A percentile compares a stretch with the other conserved stretches of the same genome.
Evolutionary conservation across 2,329 filamentous ascomycete genomes (phyloP).

Genomic region (Colletotrichum sp.): DNA sequence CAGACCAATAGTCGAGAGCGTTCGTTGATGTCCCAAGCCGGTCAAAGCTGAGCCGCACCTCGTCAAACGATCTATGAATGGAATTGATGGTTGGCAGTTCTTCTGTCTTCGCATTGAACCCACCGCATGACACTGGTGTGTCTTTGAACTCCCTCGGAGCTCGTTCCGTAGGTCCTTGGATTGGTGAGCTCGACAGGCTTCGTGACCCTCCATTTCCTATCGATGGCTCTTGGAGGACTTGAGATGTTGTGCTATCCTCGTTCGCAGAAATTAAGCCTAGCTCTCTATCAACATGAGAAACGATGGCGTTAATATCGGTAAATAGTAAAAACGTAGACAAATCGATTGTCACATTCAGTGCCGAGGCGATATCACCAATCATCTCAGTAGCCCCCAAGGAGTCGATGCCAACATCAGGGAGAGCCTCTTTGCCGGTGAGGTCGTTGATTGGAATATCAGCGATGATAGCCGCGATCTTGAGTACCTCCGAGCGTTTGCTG

Average conservation of each 20-base stretch:
- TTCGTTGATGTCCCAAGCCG: not conserved
- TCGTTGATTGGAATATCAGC: not conserved
- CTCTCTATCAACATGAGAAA: not conserved
- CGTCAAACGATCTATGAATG: not conserved
- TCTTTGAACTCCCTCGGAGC: not conserved
- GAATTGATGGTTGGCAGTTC: not conserved
- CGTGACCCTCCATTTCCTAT: accelerated
- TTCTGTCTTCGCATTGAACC: accelerated
- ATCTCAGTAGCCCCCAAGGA: not conserved
- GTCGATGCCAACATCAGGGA: not conserved
- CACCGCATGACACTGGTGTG: not conserved
- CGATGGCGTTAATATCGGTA: not conserved
- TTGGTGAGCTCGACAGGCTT: not conserved
- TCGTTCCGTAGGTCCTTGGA: not conserved
- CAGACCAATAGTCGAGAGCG: constrained; percentile 27
- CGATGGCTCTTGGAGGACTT: accelerated
- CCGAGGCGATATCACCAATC: not conserved
- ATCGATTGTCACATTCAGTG: not conserved
- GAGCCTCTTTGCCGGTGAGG: not conserved
- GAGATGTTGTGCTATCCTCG: accelerated
- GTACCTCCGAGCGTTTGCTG: not conserved
- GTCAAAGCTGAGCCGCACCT: constrained; percentile 3
- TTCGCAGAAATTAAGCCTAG: not conserved
- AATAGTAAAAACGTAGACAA: not conserved
- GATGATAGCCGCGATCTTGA: not conserved